These are phyloP conservation scores for Cudoniella acicularis DNA, from an alignment of 495 filamentous ascomycete genomes.

Conservation along the genomic window DNA sequence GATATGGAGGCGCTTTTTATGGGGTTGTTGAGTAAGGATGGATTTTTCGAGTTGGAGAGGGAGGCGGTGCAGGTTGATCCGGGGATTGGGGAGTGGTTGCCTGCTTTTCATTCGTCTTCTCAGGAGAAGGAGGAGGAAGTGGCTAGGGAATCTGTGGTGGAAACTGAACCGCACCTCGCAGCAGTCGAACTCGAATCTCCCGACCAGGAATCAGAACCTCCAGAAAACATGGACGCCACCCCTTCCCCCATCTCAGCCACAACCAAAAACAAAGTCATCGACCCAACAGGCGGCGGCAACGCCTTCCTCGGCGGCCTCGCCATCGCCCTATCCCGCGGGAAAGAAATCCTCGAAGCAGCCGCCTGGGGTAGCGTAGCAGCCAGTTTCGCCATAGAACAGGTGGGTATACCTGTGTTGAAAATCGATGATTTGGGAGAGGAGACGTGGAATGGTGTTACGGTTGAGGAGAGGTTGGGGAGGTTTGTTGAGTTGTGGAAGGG, in stretches of 20 bases:
- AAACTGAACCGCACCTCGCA: no score
- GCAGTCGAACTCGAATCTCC: no score
- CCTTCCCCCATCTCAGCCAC: neutral
- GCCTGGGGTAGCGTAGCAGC: conserved; percentile 81
- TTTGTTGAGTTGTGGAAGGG: conserved; percentile 33
- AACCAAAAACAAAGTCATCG: conserved; percentile 58
- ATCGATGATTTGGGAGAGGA: conserved; percentile 53
- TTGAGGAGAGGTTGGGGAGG: conserved; percentile 50
- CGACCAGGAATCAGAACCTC: conserved; percentile 9
- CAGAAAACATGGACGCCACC: conserved; percentile 6
- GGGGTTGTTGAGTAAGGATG: conserved; percentile 43
- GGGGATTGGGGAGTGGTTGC: conserved; percentile 54
- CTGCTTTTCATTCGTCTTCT: conserved; percentile 35
- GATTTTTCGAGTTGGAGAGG: conserved; percentile 47
- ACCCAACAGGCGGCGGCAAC: conserved; percentile 96
- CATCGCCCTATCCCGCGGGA: conserved; percentile 65
- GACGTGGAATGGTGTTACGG: conserved; percentile 69
- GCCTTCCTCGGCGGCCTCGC: conserved; percentile 83
- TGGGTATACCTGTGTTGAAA: conserved; percentile 69
- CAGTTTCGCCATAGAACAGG: conserved; percentile 91
- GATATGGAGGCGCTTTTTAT: conserved; percentile 52
- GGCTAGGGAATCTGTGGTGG: no score
- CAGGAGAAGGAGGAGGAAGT: no score
- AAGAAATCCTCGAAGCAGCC: conserved; percentile 62
- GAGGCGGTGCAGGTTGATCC: conserved; percentile 56